Evolutionary conservation across 2,329 filamentous ascomycete genomes (phyloP), one percentile per base, ranked within the genome.

Genomic region (Pseudocercospora crystallina): DNA sequence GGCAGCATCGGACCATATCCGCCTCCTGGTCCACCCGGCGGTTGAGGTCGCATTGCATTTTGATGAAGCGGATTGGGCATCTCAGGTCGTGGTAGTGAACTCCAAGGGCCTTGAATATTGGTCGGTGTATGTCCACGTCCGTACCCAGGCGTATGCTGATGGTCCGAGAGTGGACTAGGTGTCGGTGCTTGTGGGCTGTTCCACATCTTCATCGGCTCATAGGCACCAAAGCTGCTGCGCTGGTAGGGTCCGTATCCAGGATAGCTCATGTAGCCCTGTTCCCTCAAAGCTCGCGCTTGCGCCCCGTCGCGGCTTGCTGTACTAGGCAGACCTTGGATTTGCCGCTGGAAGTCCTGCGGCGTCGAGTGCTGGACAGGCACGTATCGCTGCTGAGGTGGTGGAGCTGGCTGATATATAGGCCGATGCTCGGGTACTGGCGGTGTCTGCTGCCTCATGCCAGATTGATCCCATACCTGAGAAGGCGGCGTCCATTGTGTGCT

Each of bases 281-380:
- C 66, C 43, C 68, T 59, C 36, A 70, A 45, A 54, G 63, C 53
- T 15, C 66, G 61, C 5, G 67, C 64, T 36, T 67, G 65, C 5
- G 61, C 64, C 20, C 67, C 66, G 26, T 66, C 64, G 9, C 65
- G 61, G 38, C 62, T 66, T 8, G 64, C 59, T n/a, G 66, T 62
- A 49, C 62, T 65, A 7, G 63, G 61, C 47, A 62, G 54, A 17
- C 61, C 54, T 29, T 59, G 49, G 29, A 66, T 60, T 42, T 65
- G 61, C 26, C 57, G 58, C 43, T 75, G 71, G 36, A 76, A 76
- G 2, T 75, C 72, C 43, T 73, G 69, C 10, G 72, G 57, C 2
- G 72, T 74, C 49, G 74, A 72, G 52, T 76, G 59, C 36, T 49
- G 45, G n/a, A 59, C 49, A 35, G 54, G 49, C 9, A 51, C 44